Evolutionary conservation across 805 yeast species (phyloP).

Genomic region (Candida sakaeoensis): DNA sequence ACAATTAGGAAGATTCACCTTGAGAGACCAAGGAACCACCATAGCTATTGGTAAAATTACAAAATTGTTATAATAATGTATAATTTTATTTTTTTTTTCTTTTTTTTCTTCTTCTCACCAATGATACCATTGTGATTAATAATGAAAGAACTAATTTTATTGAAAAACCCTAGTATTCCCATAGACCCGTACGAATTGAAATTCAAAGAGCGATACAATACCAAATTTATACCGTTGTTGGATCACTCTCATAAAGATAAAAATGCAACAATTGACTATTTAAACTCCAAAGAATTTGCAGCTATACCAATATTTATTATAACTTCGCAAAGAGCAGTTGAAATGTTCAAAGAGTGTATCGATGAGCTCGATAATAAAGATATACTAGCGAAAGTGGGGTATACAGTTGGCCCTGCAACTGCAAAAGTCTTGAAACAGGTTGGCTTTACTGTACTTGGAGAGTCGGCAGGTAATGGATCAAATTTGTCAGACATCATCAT

Average conservation of each 20-base stretch:
- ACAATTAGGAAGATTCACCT: conserved; percentile 95
- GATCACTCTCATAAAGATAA: conserved; percentile 58
- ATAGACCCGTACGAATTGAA: conserved; percentile 58
- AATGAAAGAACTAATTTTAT: conserved; percentile 39
- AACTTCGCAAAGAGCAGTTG: conserved; percentile 91
- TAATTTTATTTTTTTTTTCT: not conserved
- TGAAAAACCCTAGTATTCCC: conserved; percentile 73
- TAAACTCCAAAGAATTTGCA: conserved; percentile 43
- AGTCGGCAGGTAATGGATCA: conserved; percentile 76
- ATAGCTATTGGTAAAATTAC: conserved; percentile 98
- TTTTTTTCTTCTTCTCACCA: conserved; percentile 1
- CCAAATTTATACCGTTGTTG: conserved; percentile 70
- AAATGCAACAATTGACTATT: conserved; percentile 37
- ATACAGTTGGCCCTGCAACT: conserved; percentile 93
- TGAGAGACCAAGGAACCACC: conserved; percentile 97
- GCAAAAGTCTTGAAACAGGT: conserved; percentile 48
- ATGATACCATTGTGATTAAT: not conserved
- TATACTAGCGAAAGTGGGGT: conserved; percentile 53
- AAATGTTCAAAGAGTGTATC: conserved; percentile 55
- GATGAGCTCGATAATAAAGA: conserved; percentile 15
- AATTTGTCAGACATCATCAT: conserved; percentile 62
- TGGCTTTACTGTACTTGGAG: conserved; percentile 75
- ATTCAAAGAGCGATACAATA: conserved; percentile 36
- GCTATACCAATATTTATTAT: conserved; percentile 57
- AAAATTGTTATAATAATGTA: conserved; percentile 56